Evolutionary conservation across 108 stramenopile species (phyloP).

Genomic region (Hondaea fermentalgiana): DNA sequence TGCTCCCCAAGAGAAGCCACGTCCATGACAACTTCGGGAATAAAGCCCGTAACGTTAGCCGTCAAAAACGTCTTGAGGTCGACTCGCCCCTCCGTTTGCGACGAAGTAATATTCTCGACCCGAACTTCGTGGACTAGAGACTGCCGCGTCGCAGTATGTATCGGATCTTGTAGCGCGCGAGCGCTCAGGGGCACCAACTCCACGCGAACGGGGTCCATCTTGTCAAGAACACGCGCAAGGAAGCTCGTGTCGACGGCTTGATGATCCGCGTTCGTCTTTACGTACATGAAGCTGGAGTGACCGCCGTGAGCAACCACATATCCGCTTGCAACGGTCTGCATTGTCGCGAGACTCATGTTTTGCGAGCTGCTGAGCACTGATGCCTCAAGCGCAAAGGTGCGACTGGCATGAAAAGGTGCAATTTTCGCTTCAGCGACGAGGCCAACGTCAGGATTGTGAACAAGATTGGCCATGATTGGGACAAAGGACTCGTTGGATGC

Average conservation of each 20-base stretch:
- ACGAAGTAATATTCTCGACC: not conserved
- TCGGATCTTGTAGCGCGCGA: not conserved
- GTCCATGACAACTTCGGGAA: not conserved
- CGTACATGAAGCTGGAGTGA: not conserved
- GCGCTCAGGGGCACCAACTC: too few relatives aligned
- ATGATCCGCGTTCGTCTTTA: not conserved
- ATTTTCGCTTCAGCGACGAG: not conserved
- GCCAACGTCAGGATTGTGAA: not conserved
- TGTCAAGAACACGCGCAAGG: not conserved
- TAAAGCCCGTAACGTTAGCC: not conserved
- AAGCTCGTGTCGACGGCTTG: not conserved
- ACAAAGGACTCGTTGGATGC: not conserved
- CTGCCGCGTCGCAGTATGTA: not conserved
- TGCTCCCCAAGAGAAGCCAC: not conserved
- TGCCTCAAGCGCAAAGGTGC: not conserved
- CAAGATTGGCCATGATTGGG: not conserved
- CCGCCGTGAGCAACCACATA: not conserved
- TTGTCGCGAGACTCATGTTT: not conserved
- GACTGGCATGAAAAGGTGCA: not conserved
- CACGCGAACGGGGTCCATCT: not conserved
- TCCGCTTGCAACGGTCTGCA: not conserved
- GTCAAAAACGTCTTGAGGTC: not conserved
- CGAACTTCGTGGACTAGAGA: not conserved
- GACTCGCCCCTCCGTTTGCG: not conserved
- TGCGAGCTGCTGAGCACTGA: not conserved